Evolutionary conservation across 2,329 filamentous ascomycete species (phyloP).

Genomic region (Aspergillus vadensis): DNA sequence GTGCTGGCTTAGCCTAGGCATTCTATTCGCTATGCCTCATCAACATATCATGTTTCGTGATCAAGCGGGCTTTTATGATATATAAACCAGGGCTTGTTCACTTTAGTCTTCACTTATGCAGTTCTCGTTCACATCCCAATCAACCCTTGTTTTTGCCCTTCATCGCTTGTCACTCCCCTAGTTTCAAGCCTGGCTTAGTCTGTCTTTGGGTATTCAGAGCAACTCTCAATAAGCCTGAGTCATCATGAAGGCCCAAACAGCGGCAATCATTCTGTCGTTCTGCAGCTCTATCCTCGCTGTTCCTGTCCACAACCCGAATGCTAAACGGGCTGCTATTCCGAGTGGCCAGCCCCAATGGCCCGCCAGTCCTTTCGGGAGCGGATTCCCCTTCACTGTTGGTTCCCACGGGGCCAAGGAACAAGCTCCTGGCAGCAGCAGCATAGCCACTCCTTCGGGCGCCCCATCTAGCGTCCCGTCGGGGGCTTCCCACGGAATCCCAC

Average conservation of each 20-base stretch:
- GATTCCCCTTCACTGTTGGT: background rate
- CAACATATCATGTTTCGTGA: background rate
- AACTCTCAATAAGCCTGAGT: background rate
- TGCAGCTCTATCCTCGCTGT: background rate
- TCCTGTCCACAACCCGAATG: background rate
- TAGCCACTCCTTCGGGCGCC: background rate
- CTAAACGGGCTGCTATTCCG: background rate
- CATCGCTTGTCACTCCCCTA: background rate
- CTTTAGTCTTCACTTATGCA: background rate
- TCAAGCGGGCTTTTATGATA: background rate
- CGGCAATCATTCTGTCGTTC: background rate
- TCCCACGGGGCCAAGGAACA: background rate
- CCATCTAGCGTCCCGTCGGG: background rate
- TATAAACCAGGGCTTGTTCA: background rate
- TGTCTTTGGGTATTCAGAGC: background rate
- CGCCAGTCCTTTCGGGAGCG: background rate
- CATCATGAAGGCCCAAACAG: slow-evolving; percentile 1
- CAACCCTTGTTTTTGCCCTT: background rate
- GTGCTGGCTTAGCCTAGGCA: background rate
- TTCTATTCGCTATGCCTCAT: background rate
- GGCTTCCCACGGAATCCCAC: background rate
- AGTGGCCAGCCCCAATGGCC: background rate
- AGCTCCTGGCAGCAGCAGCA: background rate
- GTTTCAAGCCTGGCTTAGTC: background rate
- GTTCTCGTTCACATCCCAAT: background rate